phyloP scores from a whole-genome alignment of 371 early-diverging fungal genomes.

The Gilbertella persicaria region DNA sequence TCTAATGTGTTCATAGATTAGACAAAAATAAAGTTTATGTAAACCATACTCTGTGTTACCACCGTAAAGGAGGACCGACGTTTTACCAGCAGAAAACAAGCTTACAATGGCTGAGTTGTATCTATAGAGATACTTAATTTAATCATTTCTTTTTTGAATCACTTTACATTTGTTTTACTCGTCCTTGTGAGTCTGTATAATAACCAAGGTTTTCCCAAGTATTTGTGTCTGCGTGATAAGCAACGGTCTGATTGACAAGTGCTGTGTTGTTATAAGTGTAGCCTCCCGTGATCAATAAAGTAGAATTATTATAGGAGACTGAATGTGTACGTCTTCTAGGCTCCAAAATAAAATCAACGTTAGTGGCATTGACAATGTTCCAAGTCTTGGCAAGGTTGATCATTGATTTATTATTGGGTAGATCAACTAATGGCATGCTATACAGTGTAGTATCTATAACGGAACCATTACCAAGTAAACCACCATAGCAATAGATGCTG shows the following conservation, averaged over 20 bases:
- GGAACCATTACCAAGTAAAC: too few species aligned
- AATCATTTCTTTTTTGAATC: too few species aligned
- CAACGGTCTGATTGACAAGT: slow-evolving; percentile 7
- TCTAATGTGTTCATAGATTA: not conserved
- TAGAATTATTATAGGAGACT: not conserved
- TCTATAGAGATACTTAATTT: slow-evolving; percentile 1
- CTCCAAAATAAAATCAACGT: too few species aligned
- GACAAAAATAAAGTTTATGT: not conserved
- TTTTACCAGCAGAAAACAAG: not conserved
- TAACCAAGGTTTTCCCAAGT: slow-evolving; percentile 7
- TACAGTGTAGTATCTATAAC: too few species aligned
- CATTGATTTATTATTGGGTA: too few species aligned
- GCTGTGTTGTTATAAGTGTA: not conserved
- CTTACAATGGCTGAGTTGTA: slow-evolving; percentile 2
- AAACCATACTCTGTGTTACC: slow-evolving; percentile 3
- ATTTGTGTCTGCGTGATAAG: slow-evolving; percentile 3
- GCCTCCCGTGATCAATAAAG: slow-evolving; percentile 4
- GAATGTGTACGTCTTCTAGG: slow-evolving; percentile 3
- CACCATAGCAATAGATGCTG: too few species aligned
- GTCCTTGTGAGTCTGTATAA: slow-evolving; percentile 10
- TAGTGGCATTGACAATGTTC: too few species aligned
- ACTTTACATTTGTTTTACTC: too few species aligned
- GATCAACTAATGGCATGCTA: too few species aligned
- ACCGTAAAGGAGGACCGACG: slow-evolving; percentile 1
- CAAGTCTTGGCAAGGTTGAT: too few species aligned